Percentiles rank a stretch among this genome's conserved stretches.
phyloP scores from a whole-genome alignment of 202 grass and related monocot species.

The Schoenoplectus triqueter region DNA sequence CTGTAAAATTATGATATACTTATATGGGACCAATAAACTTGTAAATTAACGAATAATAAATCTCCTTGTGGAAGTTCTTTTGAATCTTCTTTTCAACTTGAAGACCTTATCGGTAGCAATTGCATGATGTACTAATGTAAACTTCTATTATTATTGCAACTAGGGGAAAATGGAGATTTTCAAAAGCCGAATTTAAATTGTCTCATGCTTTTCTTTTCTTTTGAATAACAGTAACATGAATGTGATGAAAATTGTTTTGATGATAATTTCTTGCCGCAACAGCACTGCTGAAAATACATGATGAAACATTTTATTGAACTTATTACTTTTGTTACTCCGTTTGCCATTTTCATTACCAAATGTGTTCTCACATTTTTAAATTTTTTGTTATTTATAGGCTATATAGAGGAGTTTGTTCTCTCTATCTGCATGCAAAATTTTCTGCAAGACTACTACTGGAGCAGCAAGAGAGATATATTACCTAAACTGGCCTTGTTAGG shows the following conservation, averaged over 20 bases:
- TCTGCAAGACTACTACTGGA: conserved; percentile 76
- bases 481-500: conserved; percentile 35
- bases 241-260: too few relatives aligned
- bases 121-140: too few relatives aligned
- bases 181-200: too few relatives aligned
- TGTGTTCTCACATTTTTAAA: conserved; percentile 7
- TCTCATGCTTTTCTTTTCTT: too few relatives aligned
- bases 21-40: neutral
- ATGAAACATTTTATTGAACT: too few relatives aligned
- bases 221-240: too few relatives aligned
- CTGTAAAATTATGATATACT: neutral
- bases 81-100: neutral
- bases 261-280: too few relatives aligned
- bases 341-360: neutral
- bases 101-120: too few relatives aligned
- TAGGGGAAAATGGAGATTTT: too few relatives aligned
- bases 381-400: conserved; percentile 43
- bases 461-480: conserved; percentile 86
- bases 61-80: neutral
- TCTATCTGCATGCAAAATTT: conserved; percentile 73
- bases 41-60: neutral
- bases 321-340: too few relatives aligned
- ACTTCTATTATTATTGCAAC: too few relatives aligned
- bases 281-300: too few relatives aligned
- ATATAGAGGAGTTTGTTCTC: conserved; percentile 62